Conservation (phyloP, 129 eudicot genomes). For the Apium graveolens region DNA sequence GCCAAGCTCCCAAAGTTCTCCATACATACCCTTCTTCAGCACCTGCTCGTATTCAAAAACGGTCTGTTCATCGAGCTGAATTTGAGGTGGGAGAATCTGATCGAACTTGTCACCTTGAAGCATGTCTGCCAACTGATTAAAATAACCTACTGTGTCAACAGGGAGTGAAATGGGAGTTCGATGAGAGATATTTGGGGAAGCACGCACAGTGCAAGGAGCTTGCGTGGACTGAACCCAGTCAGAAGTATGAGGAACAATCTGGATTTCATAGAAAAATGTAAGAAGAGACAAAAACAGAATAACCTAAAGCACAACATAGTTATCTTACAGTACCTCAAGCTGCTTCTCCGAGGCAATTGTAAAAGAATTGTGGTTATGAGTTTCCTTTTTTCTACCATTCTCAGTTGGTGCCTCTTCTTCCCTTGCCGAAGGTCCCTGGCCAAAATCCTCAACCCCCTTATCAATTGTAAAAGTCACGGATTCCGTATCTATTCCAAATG, state of each 20-base stretch:
- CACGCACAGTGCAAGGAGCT: neutral
- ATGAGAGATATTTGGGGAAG: neutral
- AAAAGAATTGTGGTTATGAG: neutral
- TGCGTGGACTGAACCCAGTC: neutral
- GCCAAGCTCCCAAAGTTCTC: conserved; percentile 2
- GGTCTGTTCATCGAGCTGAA: neutral
- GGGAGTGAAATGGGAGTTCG: neutral
- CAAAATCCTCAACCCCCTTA: neutral
- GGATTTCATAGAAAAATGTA: neutral
- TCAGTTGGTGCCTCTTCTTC: neutral
- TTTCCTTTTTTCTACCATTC: neutral
- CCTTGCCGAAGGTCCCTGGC: neutral
- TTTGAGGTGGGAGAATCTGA: neutral
- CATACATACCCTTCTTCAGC: neutral
- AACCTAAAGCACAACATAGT: neutral
- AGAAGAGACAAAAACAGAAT: no score
- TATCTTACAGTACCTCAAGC: neutral
- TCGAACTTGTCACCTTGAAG: neutral
- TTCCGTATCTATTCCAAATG: neutral
- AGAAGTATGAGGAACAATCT: conserved; percentile 5
- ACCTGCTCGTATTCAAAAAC: neutral
- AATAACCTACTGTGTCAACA: neutral
- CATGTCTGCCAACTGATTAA: conserved; percentile 5
- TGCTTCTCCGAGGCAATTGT: neutral
- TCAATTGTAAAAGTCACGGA: neutral